A percentile compares a stretch with the other conserved stretches of the same genome.
Evolutionary conservation across 2,329 filamentous ascomycete genomes (phyloP).

Genomic region (Colletotrichum sp.): DNA sequence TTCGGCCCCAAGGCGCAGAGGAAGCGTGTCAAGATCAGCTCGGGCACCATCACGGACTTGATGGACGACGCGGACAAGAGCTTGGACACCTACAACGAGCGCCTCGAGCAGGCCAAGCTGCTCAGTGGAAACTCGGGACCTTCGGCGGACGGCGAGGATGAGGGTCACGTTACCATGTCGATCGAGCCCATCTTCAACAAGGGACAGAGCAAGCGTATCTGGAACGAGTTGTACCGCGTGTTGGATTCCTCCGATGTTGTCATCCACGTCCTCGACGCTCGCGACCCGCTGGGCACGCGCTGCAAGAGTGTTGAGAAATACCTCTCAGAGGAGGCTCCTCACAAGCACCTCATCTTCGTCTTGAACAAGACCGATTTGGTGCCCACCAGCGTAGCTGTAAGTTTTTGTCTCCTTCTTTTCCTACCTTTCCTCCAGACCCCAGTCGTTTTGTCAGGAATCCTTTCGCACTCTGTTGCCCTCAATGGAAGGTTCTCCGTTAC

Average conservation of each 20-base stretch:
- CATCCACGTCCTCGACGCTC: constrained; percentile 90
- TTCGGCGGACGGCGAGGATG: constrained; percentile 48
- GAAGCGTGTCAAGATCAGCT: constrained; percentile 89
- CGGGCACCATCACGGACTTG: constrained; percentile 81
- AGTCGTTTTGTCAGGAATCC: constrained; percentile 88
- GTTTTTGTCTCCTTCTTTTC: constrained; percentile 46
- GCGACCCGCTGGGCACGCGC: constrained; percentile 87
- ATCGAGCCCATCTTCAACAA: constrained; percentile 90
- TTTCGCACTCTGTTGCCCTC: constrained; percentile 58
- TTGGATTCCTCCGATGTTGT: constrained; percentile 96
- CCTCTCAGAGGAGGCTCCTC: constrained; percentile 87
- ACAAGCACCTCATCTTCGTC: constrained; percentile 93
- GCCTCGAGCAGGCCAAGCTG: constrained; percentile 78
- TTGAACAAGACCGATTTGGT: constrained; percentile 94
- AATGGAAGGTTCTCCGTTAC: constrained; percentile 95
- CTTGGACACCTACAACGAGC: constrained; percentile 81
- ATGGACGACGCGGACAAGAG: constrained; percentile 80
- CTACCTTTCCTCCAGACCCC: constrained; percentile 49
- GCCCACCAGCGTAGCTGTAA: constrained; percentile 92
- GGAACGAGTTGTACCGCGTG: constrained; percentile 96
- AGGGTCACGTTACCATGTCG: constrained; percentile 63
- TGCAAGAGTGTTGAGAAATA: constrained; percentile 86
- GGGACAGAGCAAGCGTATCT: constrained; percentile 93
- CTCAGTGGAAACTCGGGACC: constrained; percentile 73
- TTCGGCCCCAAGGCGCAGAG: constrained; percentile 94